Base-by-base conservation (phyloP, 2,329 filamentous ascomycete species). In the Xylaria sp. region DNA sequence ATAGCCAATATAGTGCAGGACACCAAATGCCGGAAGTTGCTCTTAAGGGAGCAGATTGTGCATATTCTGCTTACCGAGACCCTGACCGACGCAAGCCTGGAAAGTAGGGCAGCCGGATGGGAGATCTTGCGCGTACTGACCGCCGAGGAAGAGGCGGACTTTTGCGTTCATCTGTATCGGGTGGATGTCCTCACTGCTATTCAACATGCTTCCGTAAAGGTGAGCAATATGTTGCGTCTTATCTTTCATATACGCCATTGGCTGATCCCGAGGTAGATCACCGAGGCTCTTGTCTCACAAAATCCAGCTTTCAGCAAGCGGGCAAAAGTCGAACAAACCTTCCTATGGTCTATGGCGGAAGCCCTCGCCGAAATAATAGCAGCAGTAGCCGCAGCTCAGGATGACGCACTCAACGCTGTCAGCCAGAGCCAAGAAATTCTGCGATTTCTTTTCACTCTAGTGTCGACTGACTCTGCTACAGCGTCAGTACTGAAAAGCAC, bases 51-150 rank as follows among this genome's bases (percentile, higher is more conserved):
- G 78, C 88, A 90, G 77, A 83, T 92, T 71, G 88, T 92, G 51
- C 85, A 85, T 72, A 86, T 86, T 61, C 77, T 92, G 51, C 83
- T 92, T 68, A 88, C 85, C 36, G 87, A 91, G 81, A 90, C 88
- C 34, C 79, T 92, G 64, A 89, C 88, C 27, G 89, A 92, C 75
- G 81, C 85, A 45, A 87, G 84, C 65, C 81, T 90, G 61, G 89
- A 91, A 78, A 88, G 88, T 73, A 84, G 87, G 56, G 86, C 88
- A 51, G 87, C 89, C 21, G 90, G 88, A n/a, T 92, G 90, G 90
- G 85, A 86, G 12, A 89, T 91, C 71, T 80, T 92, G 61, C 84
- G 85, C 71, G 84, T 88, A 50, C 81, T 92, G 61, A 86, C 85
- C 1, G 81, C 86, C 69, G 86, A 90, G 74, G 90, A 92, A 76